Base-by-base conservation (phyloP, 345 rosid species). In the Aquilaria yunnanensis region DNA sequence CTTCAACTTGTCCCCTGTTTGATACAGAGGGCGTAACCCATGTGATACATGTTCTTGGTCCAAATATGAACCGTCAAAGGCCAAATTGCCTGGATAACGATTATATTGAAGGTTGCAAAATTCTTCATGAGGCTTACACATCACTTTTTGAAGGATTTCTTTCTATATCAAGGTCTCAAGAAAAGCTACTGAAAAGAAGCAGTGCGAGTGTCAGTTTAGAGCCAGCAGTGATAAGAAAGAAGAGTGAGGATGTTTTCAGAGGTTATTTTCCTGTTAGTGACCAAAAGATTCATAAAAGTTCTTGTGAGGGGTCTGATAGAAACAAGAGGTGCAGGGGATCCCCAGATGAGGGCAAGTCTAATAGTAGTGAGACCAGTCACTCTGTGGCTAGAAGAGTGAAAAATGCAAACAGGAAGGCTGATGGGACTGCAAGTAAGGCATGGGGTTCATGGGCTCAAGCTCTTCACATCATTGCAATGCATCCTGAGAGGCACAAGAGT, bases 1-100 rank as follows among this genome's bases (percentile, higher is more conserved):
- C 96, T 72, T 76, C 86, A 64, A 75, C 77, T 52, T 88, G 84
- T 75, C 95, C 95, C n/a, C 68, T 94, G 75, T 80, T 58, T 55
- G 59, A 12, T 16, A 80, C 73, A 72, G 95, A 94, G 85, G 90
- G 92, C 12, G 75, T 94, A 71, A 75, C 92, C 54, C 95, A 94
- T 69, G 84, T 90, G 63, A 85, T 94, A 77, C 97, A 94, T 78
- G 95, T 94, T 69, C 89, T 94, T 79, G 97, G 99, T 56, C 99
- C 99, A 47, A 90, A 94, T 71, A 90, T 90, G 99, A 94, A 94
- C 67, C 95, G 90, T 30, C 74, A 75, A 47, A 81, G 96, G 71
- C 97, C 99, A 47, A 76, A 94, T 68, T 83, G 74, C 62, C 88
- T 94, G 23, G 68, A 76, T 30, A 66, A 71, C 30, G 90, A 94